Base-by-base conservation (phyloP, 345 rosid genomes). In the Eucalyptus marginata region DNA sequence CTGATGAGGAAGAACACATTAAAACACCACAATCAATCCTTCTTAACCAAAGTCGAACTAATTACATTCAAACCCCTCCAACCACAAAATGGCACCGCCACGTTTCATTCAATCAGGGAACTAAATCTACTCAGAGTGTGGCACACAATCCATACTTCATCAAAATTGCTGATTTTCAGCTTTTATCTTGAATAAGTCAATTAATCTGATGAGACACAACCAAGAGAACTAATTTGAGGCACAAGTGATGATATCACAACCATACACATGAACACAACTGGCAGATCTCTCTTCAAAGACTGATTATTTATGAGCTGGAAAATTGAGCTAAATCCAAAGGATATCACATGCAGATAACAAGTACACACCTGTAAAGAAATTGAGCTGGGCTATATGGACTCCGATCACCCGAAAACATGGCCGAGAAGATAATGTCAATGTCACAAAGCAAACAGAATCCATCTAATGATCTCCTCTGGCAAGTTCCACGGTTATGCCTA, bases 351-450 rank as follows among this genome's bases (percentile, higher is more conserved):
- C 29, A 17, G 40, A 59, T 54, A 91, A 54, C 62, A 90, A 29
- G 51, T 83, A 89, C 85, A 88, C 81, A 96, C 99, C 99, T 97
- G 93, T 94, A 93, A 87, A 97, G 98, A 91, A 97, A 96, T 93
- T 93, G 97, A 87, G 97, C 98, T 5, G 99, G 99, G 88, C 96
- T 97, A 88, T 94, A 96, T 7, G 99, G 99, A 49, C 92, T 89
- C 51, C 94, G 92, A 88, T 95, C 97, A 83, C 97, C 98, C 0
- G 98, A 97, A 89, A 94, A 96, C 93, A 95, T 94, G 31, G 98
- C 97, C 1, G 96, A 93, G 91, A 93, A 96, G 87, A 96, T 90
- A 43, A 91, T 93, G 93, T 94, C 92, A 88, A 97, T 91, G 49
- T 97, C 96, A 88, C 99, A 96, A 49, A 94, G 95, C 94, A 96